These are phyloP conservation scores for Jacaranda mimosifolia DNA, from an alignment of 257 asterid species.

Conservation along the genomic window DNA sequence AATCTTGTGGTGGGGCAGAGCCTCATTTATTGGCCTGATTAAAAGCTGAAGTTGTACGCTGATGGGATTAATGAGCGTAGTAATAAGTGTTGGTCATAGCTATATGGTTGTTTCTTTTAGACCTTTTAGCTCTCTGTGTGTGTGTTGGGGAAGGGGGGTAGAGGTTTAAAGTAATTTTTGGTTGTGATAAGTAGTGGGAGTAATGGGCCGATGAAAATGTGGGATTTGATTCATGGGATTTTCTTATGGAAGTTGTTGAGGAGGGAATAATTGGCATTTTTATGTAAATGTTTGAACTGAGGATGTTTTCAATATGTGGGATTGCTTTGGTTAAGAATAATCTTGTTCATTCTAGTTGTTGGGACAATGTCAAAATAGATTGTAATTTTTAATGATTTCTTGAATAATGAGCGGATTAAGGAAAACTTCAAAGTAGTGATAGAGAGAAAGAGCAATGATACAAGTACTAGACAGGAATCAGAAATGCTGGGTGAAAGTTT, in stretches of 20 bases:
- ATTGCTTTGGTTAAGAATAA: background rate
- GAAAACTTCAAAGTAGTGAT: background rate
- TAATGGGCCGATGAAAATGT: slow-evolving; percentile 35
- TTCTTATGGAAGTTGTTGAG: slow-evolving; percentile 3
- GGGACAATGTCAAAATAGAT: background rate
- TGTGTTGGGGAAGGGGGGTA: no score
- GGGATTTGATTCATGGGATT: slow-evolving; percentile 20
- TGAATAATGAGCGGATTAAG: slow-evolving; percentile 4
- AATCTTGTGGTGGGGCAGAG: slow-evolving; percentile 27
- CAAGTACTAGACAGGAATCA: background rate
- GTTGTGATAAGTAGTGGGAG: background rate
- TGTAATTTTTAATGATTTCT: slow-evolving; percentile 5
- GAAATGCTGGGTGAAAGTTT: background rate
- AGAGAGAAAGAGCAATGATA: background rate
- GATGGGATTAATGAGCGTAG: slow-evolving; percentile 36
- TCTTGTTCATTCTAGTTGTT: background rate
- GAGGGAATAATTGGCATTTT: slow-evolving; percentile 22
- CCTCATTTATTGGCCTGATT: slow-evolving; percentile 45
- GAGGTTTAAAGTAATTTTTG: background rate
- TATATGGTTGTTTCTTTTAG: background rate
- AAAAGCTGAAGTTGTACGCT: slow-evolving; percentile 28
- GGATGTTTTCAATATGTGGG: slow-evolving; percentile 8
- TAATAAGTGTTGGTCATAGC: slow-evolving; percentile 15
- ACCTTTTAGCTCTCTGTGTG: slow-evolving; percentile 16
- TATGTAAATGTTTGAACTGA: slow-evolving; percentile 15